Percentiles rank a stretch among this genome's conserved stretches.
phyloP scores from a whole-genome alignment of 1,139 yeast species.

The Kluyveromyces sp. region DNA sequence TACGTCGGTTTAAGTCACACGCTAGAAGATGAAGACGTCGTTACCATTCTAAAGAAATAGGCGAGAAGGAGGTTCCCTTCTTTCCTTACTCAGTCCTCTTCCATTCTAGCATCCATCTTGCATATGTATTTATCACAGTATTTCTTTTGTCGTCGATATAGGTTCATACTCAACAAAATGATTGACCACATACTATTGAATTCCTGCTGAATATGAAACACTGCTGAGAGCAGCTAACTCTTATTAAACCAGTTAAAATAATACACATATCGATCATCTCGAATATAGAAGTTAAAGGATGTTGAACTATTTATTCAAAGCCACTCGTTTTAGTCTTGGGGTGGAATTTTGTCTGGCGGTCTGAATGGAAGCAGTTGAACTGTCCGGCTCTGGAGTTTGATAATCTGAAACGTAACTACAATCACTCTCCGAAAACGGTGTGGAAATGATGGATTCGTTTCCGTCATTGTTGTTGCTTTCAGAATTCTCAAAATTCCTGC shows the following conservation, averaged over 20 bases:
- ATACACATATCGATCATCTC: too few species aligned
- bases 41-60: conserved; percentile 79
- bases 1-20: conserved; percentile 79
- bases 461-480: neutral
- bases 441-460: conserved; percentile 1
- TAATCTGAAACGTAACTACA: conserved; percentile 1
- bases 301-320: neutral
- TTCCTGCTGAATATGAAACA: too few species aligned
- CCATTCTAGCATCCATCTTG: neutral
- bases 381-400: conserved; percentile 4
- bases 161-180: too few species aligned
- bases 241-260: neutral
- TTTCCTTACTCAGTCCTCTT: neutral
- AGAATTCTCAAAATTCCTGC: neutral
- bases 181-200: too few species aligned
- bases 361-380: neutral
- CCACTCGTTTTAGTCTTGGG: conserved; percentile 7
- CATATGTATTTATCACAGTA: neutral
- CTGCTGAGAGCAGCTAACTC: neutral
- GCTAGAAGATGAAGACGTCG: conserved; percentile 93
- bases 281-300: neutral
- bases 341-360: neutral
- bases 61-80: neutral
- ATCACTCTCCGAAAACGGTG: conserved; percentile 5
- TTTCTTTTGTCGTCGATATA: neutral